Evolutionary conservation across 2,329 filamentous ascomycete species (phyloP), one percentile per base, ranked within the genome.

Genomic region (Chalaropsis thielavioides): DNA sequence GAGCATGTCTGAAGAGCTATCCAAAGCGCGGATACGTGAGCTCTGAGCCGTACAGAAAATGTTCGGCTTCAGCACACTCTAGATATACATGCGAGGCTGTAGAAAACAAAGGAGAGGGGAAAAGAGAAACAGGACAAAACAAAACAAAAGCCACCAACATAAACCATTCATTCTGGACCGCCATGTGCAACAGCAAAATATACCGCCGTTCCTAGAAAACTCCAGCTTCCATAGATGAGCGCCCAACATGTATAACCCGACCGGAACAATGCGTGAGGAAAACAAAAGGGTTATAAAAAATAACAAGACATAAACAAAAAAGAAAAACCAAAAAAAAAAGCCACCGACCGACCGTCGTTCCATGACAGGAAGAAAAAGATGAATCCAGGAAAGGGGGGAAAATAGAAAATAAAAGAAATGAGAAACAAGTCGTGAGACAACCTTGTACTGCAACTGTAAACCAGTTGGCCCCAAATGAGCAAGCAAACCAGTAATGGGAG

Each of bases 401-500:
- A 43, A 63, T 63, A 44, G 35, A 56, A 40, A 40, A 40, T 63
- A 11, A 63, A 62, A 62, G 49, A 63, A 63, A 51, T 19, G 46
- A 63, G 46, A 51, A 44, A 38, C 61, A 49, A 49, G 24, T 38
- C 46, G 61, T 63, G 51, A 56, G 51, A 56, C 51, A 56, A 22
- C 27, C 51, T 31, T 56, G 51, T 56, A 56, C 51, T 56, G 51
- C 22, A 41, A 63, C 41, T 31, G n/a, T 31, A 49, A 7, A 17
- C 51, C 27, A 56, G 51, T 56, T 44, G n/a, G 19, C 41, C 31
- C 59, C 59, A 41, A 40, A 44, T 19, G 22, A 49, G 19, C 44
- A 43, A 61, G 59, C 38, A 58, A 58, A 58, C 59, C 41, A 61
- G 35, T 24, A 15, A 63, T 56, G 62, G 24, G 10, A 62, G 60